phyloP scores from a whole-genome alignment of 306 rosid genomes.

The Cicer judaicum region DNA sequence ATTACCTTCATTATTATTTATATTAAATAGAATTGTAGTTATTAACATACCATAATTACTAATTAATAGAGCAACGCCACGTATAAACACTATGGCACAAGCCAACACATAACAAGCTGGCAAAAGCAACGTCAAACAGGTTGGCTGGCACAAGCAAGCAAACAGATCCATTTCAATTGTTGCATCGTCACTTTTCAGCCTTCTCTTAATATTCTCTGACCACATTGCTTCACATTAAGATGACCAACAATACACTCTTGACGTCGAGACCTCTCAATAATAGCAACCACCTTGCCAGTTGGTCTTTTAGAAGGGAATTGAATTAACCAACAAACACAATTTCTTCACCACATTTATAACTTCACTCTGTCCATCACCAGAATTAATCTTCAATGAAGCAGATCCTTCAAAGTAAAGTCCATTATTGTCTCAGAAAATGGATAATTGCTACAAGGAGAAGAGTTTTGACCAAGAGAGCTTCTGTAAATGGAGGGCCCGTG shows the following conservation, averaged over 20 bases:
- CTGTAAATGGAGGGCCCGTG: slow-evolving; percentile 45
- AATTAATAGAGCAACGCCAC: too few relatives aligned
- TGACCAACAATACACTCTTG: slow-evolving; percentile 74
- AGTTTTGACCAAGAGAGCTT: slow-evolving; percentile 49
- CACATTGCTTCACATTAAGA: slow-evolving; percentile 60
- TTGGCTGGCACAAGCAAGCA: slow-evolving; percentile 37
- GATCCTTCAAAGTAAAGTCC: slow-evolving; percentile 38
- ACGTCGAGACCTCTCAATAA: slow-evolving; percentile 67
- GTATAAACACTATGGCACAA: too few relatives aligned
- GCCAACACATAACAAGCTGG: too few relatives aligned
- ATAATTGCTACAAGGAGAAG: slow-evolving; percentile 41
- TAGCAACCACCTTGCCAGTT: slow-evolving; percentile 76
- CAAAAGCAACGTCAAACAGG: too few relatives aligned
- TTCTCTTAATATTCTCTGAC: slow-evolving; percentile 56
- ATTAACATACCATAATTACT: too few relatives aligned
- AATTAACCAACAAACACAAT: slow-evolving; percentile 62
- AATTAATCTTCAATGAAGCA: slow-evolving; percentile 48
- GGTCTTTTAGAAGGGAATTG: slow-evolving; percentile 81
- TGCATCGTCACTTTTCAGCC: slow-evolving; percentile 63
- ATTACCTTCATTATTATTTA: too few relatives aligned
- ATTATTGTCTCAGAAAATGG: slow-evolving; percentile 29
- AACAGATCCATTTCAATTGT: slow-evolving; percentile 71
- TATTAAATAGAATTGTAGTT: too few relatives aligned
- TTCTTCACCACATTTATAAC: slow-evolving; percentile 55
- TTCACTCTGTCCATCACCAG: slow-evolving; percentile 49